Evolutionary conservation across 768 basidiomycete species (phyloP).

Genomic region (Kwoniella shandongensis): DNA sequence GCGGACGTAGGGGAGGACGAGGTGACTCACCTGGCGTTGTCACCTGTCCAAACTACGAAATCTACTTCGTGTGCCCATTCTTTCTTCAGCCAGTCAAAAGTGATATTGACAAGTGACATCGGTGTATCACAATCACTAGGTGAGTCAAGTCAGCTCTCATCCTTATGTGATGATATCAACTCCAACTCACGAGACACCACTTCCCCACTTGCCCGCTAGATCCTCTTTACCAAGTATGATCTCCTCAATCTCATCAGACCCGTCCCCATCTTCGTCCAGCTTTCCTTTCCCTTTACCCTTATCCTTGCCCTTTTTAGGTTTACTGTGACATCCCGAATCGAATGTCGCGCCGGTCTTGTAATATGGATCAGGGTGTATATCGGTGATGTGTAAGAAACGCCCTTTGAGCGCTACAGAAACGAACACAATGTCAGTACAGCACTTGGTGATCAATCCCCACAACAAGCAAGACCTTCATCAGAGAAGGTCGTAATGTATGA

Average conservation of each 20-base stretch:
- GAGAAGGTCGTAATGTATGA: not conserved
- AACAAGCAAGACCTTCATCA: too few species aligned
- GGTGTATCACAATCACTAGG: conserved; percentile 71
- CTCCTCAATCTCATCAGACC: conserved; percentile 10
- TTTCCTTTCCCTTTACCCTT: conserved; percentile 29
- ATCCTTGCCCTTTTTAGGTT: conserved; percentile 25
- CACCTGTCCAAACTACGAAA: conserved; percentile 71
- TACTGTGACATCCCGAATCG: conserved; percentile 47
- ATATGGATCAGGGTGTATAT: conserved; percentile 52
- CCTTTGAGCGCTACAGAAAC: conserved; percentile 39
- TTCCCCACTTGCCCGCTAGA: conserved; percentile 50
- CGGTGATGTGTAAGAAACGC: conserved; percentile 52
- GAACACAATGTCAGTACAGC: too few species aligned
- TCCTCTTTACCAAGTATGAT: conserved; percentile 10
- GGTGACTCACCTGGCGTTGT: conserved; percentile 56
- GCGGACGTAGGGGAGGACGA: conserved; percentile 49
- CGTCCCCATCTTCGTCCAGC: conserved; percentile 17
- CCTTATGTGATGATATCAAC: not conserved
- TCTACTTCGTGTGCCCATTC: conserved; percentile 82
- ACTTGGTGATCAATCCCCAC: too few species aligned
- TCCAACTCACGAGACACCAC: conserved; percentile 46
- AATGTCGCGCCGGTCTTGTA: conserved; percentile 44
- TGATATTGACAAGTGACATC: conserved; percentile 71
- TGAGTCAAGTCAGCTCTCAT: not conserved
- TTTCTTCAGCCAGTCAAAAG: conserved; percentile 74